Evolutionary conservation across 148 eudicot genomes (phyloP).

Genomic region (Rhododendron kiyosumense): DNA sequence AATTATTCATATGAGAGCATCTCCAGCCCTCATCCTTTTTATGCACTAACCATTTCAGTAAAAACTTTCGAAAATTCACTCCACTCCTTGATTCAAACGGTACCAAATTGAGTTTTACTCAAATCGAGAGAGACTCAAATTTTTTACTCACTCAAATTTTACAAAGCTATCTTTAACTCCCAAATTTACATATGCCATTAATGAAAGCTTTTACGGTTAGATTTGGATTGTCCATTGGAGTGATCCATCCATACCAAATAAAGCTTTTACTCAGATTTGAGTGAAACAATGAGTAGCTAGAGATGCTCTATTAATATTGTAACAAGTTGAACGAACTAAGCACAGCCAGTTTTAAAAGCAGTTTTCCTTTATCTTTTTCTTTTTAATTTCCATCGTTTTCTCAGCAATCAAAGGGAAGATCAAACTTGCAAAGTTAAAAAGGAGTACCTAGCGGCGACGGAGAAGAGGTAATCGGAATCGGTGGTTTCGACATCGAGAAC

Average conservation of each 20-base stretch:
- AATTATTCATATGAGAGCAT: not conserved
- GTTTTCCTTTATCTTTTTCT: not conserved
- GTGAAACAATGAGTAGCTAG: not conserved
- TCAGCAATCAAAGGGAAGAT: not conserved
- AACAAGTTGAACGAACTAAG: not conserved
- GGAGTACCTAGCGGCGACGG: conserved; percentile 61
- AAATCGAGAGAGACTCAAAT: no score
- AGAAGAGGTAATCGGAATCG: conserved; percentile 54
- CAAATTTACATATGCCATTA: no score
- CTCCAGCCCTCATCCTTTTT: not conserved
- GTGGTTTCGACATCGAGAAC: conserved; percentile 42
- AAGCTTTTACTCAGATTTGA: not conserved
- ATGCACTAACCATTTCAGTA: not conserved
- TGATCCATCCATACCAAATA: not conserved
- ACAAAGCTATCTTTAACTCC: no score
- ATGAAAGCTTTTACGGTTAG: no score
- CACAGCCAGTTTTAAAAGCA: not conserved
- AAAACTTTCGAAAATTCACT: not conserved
- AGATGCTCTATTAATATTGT: not conserved
- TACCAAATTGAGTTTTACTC: no score
- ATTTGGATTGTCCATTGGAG: not conserved
- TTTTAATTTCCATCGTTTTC: not conserved
- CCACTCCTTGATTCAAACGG: not conserved
- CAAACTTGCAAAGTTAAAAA: not conserved
- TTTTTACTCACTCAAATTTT: no score